A percentile compares a stretch with the other conserved stretches of the same genome.
These are phyloP conservation scores for Rhizophora apiculata DNA, from an alignment of 345 rosid genomes.

Conservation along the genomic window DNA sequence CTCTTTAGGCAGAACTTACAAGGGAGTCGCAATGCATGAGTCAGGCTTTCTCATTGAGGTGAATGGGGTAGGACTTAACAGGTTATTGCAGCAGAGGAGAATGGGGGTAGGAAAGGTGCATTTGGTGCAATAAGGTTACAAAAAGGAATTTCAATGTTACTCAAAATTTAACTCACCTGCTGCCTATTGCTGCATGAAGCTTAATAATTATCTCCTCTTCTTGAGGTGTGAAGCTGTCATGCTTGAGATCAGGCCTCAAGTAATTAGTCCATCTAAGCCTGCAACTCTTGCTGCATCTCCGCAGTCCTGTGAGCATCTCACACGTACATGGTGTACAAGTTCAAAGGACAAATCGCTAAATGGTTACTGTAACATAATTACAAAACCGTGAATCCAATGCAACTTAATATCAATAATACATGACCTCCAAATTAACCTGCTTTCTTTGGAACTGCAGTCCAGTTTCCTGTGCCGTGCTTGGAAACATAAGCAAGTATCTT, in stretches of 20 bases:
- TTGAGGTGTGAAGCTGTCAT: conserved; percentile 65
- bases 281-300: conserved; percentile 80
- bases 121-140: background rate
- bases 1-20: no score
- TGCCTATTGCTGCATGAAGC: conserved; percentile 90
- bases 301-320: conserved; percentile 40
- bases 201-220: conserved; percentile 83
- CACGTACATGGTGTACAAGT: conserved; percentile 2
- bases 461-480: conserved; percentile 56
- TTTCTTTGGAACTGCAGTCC: conserved; percentile 52
- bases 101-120: no score
- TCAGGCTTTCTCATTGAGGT: no score
- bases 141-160: background rate
- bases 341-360: background rate
- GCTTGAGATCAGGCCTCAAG: conserved; percentile 56
- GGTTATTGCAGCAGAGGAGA: no score
- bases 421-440: conserved; percentile 36
- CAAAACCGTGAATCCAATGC: background rate
- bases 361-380: background rate
- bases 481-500: conserved; percentile 52
- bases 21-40: no score
- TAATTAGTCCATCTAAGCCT: conserved; percentile 72
- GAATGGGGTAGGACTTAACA: no score
- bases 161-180: conserved; percentile 46
- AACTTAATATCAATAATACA: background rate